These are phyloP conservation scores for Pneumocystis jirovecii DNA, from an alignment of 1,139 yeast genomes.

Conservation along the genomic window DNA sequence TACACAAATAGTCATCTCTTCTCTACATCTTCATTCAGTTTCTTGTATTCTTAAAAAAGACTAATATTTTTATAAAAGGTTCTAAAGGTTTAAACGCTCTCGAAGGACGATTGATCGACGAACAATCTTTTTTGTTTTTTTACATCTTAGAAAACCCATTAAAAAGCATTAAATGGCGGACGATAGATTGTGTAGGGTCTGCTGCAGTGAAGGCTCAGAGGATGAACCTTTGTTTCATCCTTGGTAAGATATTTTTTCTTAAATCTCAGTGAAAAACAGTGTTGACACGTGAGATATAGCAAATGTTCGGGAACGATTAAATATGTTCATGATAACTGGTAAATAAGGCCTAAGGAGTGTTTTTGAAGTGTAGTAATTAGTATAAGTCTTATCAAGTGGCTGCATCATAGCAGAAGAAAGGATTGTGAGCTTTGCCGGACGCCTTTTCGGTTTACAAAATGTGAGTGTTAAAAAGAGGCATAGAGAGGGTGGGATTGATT, in stretches of 20 bases:
- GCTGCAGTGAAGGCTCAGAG: slow-evolving; percentile 76
- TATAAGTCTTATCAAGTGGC: slow-evolving; percentile 62
- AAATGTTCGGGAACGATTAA: slow-evolving; percentile 86
- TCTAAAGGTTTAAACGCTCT: neutral
- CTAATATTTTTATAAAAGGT: neutral
- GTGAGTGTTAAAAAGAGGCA: neutral
- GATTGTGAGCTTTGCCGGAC: slow-evolving; percentile 84
- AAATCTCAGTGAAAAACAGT: neutral
- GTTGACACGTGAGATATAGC: slow-evolving; percentile 8
- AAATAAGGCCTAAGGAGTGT: slow-evolving; percentile 10
- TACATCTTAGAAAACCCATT: neutral
- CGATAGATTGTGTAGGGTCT: slow-evolving; percentile 67
- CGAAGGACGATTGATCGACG: neutral
- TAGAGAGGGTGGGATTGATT: neutral
- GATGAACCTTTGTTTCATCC: slow-evolving; percentile 80
- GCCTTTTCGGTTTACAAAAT: slow-evolving; percentile 53
- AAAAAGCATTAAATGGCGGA: slow-evolving; percentile 15
- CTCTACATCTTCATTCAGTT: neutral
- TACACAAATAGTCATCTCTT: no score
- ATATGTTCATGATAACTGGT: slow-evolving; percentile 82
- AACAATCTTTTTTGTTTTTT: neutral
- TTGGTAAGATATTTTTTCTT: slow-evolving; percentile 28
- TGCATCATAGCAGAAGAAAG: slow-evolving; percentile 45
- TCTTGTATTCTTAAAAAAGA: no score
- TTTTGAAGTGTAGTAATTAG: neutral